Evolutionary conservation across 129 eudicot genomes (phyloP).

Genomic region (Flaveria ramosissima): DNA sequence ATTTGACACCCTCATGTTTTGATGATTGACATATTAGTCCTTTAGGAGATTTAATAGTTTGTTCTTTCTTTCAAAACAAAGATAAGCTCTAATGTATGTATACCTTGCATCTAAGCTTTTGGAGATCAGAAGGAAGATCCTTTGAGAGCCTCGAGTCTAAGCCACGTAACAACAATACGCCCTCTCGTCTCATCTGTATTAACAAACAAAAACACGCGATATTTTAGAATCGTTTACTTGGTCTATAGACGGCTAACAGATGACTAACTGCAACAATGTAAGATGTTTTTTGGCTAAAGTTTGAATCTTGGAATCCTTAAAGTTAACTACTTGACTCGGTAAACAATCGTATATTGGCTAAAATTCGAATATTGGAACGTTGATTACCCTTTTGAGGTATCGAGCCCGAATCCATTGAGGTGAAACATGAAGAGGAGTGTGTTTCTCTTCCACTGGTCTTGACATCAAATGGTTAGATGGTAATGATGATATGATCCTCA

Average conservation of each 20-base stretch:
- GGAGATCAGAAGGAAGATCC: conserved; percentile 95
- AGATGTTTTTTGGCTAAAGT: conserved; percentile 29
- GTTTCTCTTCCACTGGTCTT: conserved; percentile 85
- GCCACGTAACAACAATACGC: conserved; percentile 84
- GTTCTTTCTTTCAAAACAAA: neutral
- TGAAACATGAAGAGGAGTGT: conserved; percentile 77
- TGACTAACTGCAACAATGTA: conserved; percentile 31
- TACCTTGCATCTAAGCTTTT: conserved; percentile 99
- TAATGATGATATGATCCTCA: conserved; percentile 77
- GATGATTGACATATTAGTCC: neutral
- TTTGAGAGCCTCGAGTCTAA: conserved; percentile 93
- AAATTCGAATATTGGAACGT: neutral
- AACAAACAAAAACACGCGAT: conserved; percentile 24
- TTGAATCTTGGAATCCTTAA: conserved; percentile 23
- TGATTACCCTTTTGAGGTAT: conserved; percentile 60
- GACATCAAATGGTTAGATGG: conserved; percentile 96
- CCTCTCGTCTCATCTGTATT: conserved; percentile 80
- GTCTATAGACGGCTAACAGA: conserved; percentile 39
- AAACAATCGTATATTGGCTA: conserved; percentile 1
- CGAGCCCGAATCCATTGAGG: conserved; percentile 91
- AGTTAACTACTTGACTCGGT: conserved; percentile 34
- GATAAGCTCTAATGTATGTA: neutral
- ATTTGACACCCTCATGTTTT: neutral
- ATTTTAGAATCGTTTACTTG: conserved; percentile 12
- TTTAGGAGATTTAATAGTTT: neutral